Conservation (phyloP, 2,329 filamentous ascomycete genomes). For the Monilinia aucupariae region DNA sequence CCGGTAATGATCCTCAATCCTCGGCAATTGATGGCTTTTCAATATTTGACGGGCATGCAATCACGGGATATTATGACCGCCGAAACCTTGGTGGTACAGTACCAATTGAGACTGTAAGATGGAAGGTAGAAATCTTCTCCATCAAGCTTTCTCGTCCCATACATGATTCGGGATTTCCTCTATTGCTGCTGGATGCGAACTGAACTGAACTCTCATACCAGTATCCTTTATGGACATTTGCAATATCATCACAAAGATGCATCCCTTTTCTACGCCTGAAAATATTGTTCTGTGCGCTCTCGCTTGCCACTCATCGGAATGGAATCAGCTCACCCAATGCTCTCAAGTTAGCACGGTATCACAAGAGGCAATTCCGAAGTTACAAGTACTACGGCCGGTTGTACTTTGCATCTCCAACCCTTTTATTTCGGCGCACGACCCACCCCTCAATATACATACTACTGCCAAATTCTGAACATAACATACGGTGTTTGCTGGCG, state of each 20-base stretch:
- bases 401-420: slow-evolving; percentile 1
- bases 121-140: neutral
- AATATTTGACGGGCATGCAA: neutral
- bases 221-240: neutral
- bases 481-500: neutral
- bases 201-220: neutral
- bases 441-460: neutral
- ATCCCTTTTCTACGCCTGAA: neutral
- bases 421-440: neutral
- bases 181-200: neutral
- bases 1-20: neutral
- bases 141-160: neutral
- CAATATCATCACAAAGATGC: neutral
- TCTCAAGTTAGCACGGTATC: neutral
- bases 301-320: neutral
- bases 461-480: neutral
- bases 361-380: neutral
- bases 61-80: neutral
- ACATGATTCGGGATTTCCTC: neutral
- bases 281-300: neutral
- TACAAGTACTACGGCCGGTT: slow-evolving; percentile 5
- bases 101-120: neutral
- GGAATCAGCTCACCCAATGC: neutral
- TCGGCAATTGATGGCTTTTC: neutral
- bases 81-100: neutral